Evolutionary conservation across 2,329 filamentous ascomycete genomes (phyloP).

Genomic region (Aspergillus fischeri): DNA sequence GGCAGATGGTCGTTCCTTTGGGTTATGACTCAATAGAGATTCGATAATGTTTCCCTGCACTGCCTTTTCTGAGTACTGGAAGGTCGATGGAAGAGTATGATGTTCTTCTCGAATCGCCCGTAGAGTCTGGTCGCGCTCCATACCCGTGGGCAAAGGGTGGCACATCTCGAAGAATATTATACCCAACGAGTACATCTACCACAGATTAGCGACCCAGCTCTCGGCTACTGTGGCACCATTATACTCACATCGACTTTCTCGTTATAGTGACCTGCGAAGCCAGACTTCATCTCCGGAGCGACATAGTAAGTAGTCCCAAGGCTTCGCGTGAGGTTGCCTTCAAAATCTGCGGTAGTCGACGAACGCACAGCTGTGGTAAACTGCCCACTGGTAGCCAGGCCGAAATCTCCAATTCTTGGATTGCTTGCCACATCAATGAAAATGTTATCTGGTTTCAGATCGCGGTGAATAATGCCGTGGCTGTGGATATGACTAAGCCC

Average conservation of each 20-base stretch:
- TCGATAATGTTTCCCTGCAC: constrained; percentile 72
- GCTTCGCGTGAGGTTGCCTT: constrained; percentile 48
- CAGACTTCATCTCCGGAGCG: constrained; percentile 82
- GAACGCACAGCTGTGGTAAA: constrained; percentile 39
- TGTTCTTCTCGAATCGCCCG: constrained; percentile 64
- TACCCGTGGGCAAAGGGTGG: constrained; percentile 55
- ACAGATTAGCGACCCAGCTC: background rate
- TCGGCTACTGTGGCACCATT: background rate
- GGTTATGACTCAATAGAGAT: constrained; percentile 75
- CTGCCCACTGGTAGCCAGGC: constrained; percentile 84
- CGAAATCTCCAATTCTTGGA: constrained; percentile 95
- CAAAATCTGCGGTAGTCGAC: constrained; percentile 33
- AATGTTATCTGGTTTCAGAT: constrained; percentile 95
- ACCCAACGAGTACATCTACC: constrained; percentile 85
- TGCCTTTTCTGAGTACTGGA: constrained; percentile 63
- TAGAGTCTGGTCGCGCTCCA: constrained; percentile 64
- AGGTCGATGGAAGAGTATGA: constrained; percentile 68
- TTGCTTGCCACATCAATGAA: constrained; percentile 90
- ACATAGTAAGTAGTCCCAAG: constrained; percentile 83
- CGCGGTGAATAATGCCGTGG: constrained; percentile 88
- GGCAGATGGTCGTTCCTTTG: constrained; percentile 76
- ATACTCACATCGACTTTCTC: constrained; percentile 79
- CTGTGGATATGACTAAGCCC: constrained; percentile 86
- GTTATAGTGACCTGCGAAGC: constrained; percentile 72
- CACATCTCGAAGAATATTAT: constrained; percentile 99